Percentiles rank a stretch among this genome's conserved stretches.
Evolutionary conservation across 108 stramenopile species (phyloP).

Genomic region (Cyclostephanos tholiformis): DNA sequence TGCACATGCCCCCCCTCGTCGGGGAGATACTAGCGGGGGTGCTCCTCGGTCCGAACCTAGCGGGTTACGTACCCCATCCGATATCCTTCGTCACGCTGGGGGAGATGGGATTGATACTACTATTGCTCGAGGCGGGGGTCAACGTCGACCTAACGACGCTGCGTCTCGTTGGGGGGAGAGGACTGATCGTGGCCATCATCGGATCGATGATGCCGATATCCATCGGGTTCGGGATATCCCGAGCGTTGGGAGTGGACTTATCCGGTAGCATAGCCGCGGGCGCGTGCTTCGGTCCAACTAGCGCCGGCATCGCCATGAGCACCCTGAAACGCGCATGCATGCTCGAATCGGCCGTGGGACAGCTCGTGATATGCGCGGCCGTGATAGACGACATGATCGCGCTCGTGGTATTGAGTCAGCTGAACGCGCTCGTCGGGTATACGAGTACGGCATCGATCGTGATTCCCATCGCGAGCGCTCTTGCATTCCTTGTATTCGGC

Average conservation of each 20-base stretch:
- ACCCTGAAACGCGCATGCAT: conserved; percentile 69
- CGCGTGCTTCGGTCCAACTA: conserved; percentile 79
- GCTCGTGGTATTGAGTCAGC: conserved; percentile 74
- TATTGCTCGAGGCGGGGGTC: conserved; percentile 84
- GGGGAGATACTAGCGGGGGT: conserved; percentile 84
- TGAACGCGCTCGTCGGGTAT: conserved; percentile 61
- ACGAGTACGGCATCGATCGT: conserved; percentile 54
- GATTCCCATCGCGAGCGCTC: conserved; percentile 70
- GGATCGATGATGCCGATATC: conserved; percentile 79
- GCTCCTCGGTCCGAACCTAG: conserved; percentile 67
- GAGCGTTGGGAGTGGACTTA: conserved; percentile 54
- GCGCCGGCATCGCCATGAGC: conserved; percentile 81
- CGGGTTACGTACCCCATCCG: conserved; percentile 68
- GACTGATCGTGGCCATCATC: conserved; percentile 74
- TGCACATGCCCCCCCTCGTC: conserved; percentile 78
- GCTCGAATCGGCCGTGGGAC: conserved; percentile 82
- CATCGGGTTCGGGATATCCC: conserved; percentile 66
- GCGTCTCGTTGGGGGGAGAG: conserved; percentile 76
- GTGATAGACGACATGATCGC: conserved; percentile 90
- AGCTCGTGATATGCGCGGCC: conserved; percentile 84
- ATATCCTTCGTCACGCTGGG: conserved; percentile 76
- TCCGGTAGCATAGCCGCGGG: conserved; percentile 70
- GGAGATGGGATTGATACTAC: conserved; percentile 73
- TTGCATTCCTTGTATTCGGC: conserved; percentile 69
- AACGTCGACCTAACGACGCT: conserved; percentile 79